Evolutionary conservation across 768 basidiomycete genomes (phyloP).

Genomic region (Pleurotus giganteus): DNA sequence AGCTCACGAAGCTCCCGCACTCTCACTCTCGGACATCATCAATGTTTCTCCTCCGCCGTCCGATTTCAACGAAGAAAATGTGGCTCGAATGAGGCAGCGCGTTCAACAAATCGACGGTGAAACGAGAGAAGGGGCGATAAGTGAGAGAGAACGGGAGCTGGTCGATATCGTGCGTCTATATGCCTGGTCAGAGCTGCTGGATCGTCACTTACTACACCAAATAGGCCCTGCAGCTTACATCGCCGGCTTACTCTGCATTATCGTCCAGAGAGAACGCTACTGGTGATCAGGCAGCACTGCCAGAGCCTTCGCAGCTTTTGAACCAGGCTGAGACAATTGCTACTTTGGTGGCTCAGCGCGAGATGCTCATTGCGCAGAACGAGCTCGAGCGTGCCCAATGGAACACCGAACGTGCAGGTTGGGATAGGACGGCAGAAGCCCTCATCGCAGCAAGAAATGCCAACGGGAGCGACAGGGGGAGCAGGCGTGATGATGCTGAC

Average conservation of each 20-base stretch:
- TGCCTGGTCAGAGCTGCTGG: slow-evolving; percentile 12
- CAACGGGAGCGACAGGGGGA: slow-evolving; percentile 27
- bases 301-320: slow-evolving; percentile 44
- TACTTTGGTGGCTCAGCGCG: slow-evolving; percentile 52
- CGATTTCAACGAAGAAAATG: slow-evolving; percentile 41
- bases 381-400: slow-evolving; percentile 61
- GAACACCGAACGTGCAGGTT: slow-evolving; percentile 61
- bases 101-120: slow-evolving; percentile 41
- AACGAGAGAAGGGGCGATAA: slow-evolving; percentile 19
- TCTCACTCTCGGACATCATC: slow-evolving; percentile 56
- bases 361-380: slow-evolving; percentile 49
- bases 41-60: slow-evolving; percentile 25
- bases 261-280: background rate
- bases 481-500: slow-evolving; percentile 27
- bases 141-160: slow-evolving; percentile 49
- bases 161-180: slow-evolving; percentile 49
- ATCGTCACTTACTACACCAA: slow-evolving; percentile 4
- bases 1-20: slow-evolving; percentile 23
- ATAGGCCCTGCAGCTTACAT: slow-evolving; percentile 49
- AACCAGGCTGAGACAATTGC: slow-evolving; percentile 65
- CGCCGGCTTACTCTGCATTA: background rate
- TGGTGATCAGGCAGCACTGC: slow-evolving; percentile 21
- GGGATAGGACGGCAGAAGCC: slow-evolving; percentile 68
- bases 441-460: slow-evolving; percentile 47
- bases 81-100: slow-evolving; percentile 45